Conservation (phyloP, 208 protist species). For the Wallacemonas rigidus region DNA sequence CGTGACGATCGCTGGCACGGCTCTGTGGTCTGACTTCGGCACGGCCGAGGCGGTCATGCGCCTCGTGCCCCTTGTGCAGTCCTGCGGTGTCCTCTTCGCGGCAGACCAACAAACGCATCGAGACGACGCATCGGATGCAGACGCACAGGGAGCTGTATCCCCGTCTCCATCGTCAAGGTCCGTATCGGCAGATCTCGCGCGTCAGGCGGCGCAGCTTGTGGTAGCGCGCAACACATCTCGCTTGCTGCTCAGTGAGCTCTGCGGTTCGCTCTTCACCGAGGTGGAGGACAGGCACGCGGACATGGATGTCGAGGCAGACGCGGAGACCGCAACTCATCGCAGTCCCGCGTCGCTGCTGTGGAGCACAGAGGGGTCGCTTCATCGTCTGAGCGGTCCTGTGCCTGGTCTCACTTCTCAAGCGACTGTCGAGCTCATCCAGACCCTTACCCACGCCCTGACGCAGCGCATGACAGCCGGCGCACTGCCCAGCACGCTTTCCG, state of each 20-base stretch:
- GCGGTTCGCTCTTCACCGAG: conserved; percentile 34
- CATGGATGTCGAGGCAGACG: background rate
- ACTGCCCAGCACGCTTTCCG: conserved; percentile 40
- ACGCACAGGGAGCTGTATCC: no score
- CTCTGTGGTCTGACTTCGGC: background rate
- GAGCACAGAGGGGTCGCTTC: conserved; percentile 16
- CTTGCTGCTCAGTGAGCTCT: conserved; percentile 60
- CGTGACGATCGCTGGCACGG: background rate
- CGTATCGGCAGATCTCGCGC: conserved; percentile 13
- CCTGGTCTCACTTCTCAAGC: conserved; percentile 10
- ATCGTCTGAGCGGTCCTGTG: background rate
- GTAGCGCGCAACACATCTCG: conserved; percentile 54
- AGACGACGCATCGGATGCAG: background rate
- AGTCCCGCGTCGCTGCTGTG: background rate
- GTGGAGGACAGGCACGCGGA: conserved; percentile 4
- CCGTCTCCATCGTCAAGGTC: no score
- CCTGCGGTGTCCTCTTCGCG: conserved; percentile 4
- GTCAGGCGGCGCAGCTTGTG: conserved; percentile 31
- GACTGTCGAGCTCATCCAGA: conserved; percentile 16
- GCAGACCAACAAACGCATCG: background rate
- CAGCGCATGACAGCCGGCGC: conserved; percentile 25
- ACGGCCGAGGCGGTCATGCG: conserved; percentile 20
- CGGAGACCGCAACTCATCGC: no score
- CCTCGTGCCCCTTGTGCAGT: conserved; percentile 34
- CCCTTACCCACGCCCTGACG: conserved; percentile 23